Conservation (phyloP, 192 early-diverging fungal species). For the Allomyces javanicus region DNA sequence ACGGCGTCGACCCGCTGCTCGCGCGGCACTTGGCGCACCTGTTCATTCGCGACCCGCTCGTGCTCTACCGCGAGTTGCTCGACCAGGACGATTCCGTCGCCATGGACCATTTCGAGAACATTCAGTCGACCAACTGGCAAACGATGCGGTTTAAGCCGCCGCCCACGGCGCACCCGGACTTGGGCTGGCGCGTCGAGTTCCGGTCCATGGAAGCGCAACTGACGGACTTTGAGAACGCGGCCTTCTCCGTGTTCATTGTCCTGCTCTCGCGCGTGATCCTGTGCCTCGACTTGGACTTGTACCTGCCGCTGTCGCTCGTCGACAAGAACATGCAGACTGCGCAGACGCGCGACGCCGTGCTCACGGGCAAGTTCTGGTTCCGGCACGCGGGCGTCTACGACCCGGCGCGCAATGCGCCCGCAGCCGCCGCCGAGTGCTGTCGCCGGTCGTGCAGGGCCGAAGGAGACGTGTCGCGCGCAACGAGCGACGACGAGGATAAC, state of each 20-base stretch:
- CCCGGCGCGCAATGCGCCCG: neutral
- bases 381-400: conserved; percentile 10
- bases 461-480: neutral
- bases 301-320: conserved; percentile 86
- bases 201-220: conserved; percentile 90
- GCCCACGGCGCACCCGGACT: conserved; percentile 55
- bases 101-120: conserved; percentile 94
- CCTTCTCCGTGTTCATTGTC: conserved; percentile 83
- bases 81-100: conserved; percentile 62
- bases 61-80: conserved; percentile 78
- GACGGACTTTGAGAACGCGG: conserved; percentile 93
- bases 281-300: conserved; percentile 79
- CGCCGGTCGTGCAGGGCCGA: neutral
- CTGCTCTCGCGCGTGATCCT: conserved; percentile 73
- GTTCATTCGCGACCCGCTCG: conserved; percentile 95
- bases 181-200: conserved; percentile 98
- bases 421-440: neutral
- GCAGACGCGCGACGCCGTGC: conserved; percentile 62
- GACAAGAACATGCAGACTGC: conserved; percentile 87
- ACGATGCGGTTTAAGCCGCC: conserved; percentile 98
- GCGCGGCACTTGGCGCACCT: conserved; percentile 85
- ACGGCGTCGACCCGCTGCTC: conserved; percentile 68
- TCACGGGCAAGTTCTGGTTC: conserved; percentile 74
- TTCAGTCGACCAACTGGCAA: conserved; percentile 99
- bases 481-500: too few relatives aligned